Base-by-base conservation (phyloP, 495 filamentous ascomycete genomes). In the Bryoglossum gracile region DNA sequence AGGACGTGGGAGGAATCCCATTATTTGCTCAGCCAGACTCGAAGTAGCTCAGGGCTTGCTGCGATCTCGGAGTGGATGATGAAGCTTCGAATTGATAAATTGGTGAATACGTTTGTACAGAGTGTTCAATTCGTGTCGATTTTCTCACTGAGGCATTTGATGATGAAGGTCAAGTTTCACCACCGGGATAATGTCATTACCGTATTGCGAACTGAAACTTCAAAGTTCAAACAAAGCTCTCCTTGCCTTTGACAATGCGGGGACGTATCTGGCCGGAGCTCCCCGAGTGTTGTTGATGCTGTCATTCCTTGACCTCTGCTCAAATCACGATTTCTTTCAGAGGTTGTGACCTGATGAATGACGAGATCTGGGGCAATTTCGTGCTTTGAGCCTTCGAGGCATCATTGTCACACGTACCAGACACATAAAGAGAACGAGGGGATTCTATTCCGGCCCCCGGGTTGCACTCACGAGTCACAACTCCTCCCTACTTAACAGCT, bases 341-440 rank as follows among this genome's bases (percentile, higher is more conserved):
- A 24, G 18, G 19, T 22, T 41, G 38, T 25, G 38, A 24, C 17
- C 38, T 36, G 43, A 46, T 23, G 8, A 30, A 46, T 46, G 43
- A 46, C 43, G 43, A 46, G 21, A 23, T 33, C 16, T 46, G 28
- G 30, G 43, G 30, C 11, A 13, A 43, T 6, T 16, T 43, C 17
- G 24, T 33, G 26, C 24, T 45, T 41, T 30, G 5, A 13, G 26
- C 6, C 26, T 6, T 30, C 13, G 5, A 6, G 26, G 26, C 26
- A 30, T 30, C 26, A 30, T 30, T 30, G n/a, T n/a, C 26, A 30
- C 26, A 30, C 5, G 26, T 6, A 6, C 26, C 13, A 13, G 14
- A 14, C 17, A 6, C 8, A 18, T 28, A 47, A n/a, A n/a, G n/a
- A n/a, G n/a, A n/a, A n/a, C n/a, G n/a, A n/a, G n/a, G n/a, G n/a